These are phyloP conservation scores for Chaetoscypha palmicola DNA, from an alignment of 2,329 filamentous ascomycete species.

Conservation along the genomic window DNA sequence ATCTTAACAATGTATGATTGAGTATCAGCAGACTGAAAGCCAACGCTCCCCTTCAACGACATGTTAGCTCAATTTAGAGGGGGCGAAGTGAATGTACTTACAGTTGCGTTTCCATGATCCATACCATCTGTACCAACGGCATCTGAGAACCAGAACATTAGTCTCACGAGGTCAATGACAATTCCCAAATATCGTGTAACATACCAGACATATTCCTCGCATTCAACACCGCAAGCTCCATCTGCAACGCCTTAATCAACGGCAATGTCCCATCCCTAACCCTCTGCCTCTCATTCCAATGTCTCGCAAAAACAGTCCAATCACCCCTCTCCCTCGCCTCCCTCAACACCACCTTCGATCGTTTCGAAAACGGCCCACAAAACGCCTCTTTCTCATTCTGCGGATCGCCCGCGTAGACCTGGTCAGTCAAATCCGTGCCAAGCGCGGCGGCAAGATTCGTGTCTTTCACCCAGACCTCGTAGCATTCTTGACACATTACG, in stretches of 20 bases:
- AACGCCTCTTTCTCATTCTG: slow-evolving; percentile 7
- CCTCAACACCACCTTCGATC: slow-evolving; percentile 1
- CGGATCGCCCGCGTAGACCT: slow-evolving; percentile 6
- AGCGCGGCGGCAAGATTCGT: slow-evolving; percentile 4
- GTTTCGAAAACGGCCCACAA: slow-evolving; percentile 11
- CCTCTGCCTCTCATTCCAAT: slow-evolving; percentile 1
- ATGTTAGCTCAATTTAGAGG: neutral
- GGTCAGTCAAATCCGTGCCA: slow-evolving; percentile 9
- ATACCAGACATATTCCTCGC: slow-evolving; percentile 8
- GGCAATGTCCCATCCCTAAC: slow-evolving; percentile 1
- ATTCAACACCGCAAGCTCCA: slow-evolving; percentile 7
- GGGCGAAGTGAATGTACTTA: neutral
- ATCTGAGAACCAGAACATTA: slow-evolving; percentile 1
- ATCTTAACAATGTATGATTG: neutral
- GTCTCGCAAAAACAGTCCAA: slow-evolving; percentile 9
- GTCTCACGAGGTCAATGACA: neutral
- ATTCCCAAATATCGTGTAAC: neutral
- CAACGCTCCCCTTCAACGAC: neutral
- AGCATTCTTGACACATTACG: slow-evolving; percentile 17
- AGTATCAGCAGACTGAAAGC: neutral
- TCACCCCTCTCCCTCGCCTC: slow-evolving; percentile 6
- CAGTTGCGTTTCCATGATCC: slow-evolving; percentile 4
- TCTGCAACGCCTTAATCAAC: slow-evolving; percentile 5
- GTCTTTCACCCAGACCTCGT: slow-evolving; percentile 5
- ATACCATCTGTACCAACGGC: slow-evolving; percentile 3